These are phyloP conservation scores for Fistulifera pelliculosa DNA, from an alignment of 108 stramenopile genomes.

Conservation along the genomic window DNA sequence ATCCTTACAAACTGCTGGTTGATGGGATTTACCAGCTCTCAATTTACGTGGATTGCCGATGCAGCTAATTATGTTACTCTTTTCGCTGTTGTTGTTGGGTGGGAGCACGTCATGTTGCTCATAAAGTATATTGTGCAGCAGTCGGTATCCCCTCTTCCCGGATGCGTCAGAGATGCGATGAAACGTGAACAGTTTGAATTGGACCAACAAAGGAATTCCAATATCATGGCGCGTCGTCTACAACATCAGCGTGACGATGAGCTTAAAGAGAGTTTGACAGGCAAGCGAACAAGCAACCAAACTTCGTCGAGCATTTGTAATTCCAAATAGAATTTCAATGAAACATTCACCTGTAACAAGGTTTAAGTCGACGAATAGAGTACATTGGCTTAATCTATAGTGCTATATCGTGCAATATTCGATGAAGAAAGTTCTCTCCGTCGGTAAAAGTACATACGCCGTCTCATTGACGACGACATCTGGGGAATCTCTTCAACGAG, in stretches of 20 bases:
- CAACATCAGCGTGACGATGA: conserved; percentile 8
- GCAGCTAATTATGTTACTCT: conserved; percentile 47
- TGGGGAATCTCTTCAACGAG: conserved; percentile 82
- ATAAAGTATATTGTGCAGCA: conserved; percentile 80
- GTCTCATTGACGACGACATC: conserved; percentile 75
- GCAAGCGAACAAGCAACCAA: no score
- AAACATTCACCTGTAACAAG: no score
- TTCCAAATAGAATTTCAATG: no score
- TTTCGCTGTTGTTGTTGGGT: conserved; percentile 71
- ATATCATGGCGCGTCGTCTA: conserved; percentile 1
- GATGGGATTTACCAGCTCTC: conserved; percentile 78
- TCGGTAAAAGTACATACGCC: conserved; percentile 89
- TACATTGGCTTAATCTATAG: conserved; percentile 33
- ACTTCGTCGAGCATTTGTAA: no score
- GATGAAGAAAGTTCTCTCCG: conserved; percentile 70
- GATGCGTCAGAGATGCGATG: conserved; percentile 55
- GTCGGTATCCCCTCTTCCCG: conserved; percentile 52
- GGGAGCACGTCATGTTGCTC: conserved; percentile 84
- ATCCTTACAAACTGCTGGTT: conserved; percentile 93
- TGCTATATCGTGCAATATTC: conserved; percentile 79
- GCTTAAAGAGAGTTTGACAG: no score
- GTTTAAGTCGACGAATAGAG: no score
- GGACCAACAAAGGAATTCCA: conserved; percentile 17
- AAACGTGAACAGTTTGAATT: conserved; percentile 52
- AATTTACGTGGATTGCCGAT: conserved; percentile 41